Evolutionary conservation across 2,329 filamentous ascomycete species (phyloP).

Genomic region (Aspergillus clavatus): DNA sequence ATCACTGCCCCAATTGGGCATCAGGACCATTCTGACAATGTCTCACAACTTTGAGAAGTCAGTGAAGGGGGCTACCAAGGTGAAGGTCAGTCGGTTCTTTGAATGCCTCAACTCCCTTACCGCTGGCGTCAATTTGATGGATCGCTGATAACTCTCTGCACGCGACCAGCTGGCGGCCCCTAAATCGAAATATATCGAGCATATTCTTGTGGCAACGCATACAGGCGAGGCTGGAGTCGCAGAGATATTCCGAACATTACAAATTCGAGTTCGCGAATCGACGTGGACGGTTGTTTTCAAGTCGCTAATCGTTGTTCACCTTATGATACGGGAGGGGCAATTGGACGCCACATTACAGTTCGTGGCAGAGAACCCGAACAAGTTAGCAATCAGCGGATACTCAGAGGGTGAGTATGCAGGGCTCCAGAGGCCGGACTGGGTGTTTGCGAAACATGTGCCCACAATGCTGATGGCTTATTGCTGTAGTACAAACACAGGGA

Average conservation of each 20-base stretch:
- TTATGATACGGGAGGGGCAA: conserved; percentile 96
- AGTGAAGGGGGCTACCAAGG: conserved; percentile 97
- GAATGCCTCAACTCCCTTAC: not conserved
- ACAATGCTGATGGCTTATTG: conserved; percentile 33
- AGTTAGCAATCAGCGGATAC: conserved; percentile 83
- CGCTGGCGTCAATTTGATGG: not conserved
- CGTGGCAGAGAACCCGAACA: conserved; percentile 73
- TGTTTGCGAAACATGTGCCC: not conserved
- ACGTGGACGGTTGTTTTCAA: conserved; percentile 99
- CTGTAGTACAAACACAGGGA: conserved; percentile 82
- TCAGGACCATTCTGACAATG: conserved; percentile 23
- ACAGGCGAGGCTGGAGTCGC: conserved; percentile 90
- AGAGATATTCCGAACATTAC: conserved; percentile 89
- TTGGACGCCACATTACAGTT: conserved; percentile 82
- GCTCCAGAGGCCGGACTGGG: not conserved
- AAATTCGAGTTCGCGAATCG: conserved; percentile 83
- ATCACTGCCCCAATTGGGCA: conserved; percentile 11
- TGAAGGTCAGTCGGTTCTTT: conserved; percentile 61
- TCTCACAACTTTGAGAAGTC: conserved; percentile 86
- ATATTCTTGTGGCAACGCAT: conserved; percentile 92
- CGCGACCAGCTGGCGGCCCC: conserved; percentile 74
- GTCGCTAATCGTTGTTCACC: conserved; percentile 86
- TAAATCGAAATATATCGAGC: conserved; percentile 99
- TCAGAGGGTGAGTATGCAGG: conserved; percentile 67
- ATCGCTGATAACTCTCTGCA: conserved; percentile 19